Percentiles rank a stretch among this genome's conserved stretches.
Evolutionary conservation across 495 filamentous ascomycete genomes (phyloP).

Genomic region (Xylaria venustula): DNA sequence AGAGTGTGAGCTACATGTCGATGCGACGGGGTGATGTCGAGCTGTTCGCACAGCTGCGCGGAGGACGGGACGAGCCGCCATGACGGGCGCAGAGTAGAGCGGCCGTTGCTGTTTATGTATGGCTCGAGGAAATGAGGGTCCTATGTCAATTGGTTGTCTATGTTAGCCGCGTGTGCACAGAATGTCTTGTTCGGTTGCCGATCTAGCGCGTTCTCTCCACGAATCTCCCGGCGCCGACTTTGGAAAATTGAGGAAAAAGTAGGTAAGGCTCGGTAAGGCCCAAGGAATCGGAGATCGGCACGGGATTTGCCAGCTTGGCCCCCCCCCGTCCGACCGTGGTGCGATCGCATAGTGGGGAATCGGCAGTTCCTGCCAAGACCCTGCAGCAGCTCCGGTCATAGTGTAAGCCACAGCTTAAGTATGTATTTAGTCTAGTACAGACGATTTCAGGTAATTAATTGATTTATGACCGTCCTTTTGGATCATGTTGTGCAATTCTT

Average conservation of each 20-base stretch:
- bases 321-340: background rate
- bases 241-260: background rate
- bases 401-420: background rate
- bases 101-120: background rate
- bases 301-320: background rate
- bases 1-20: background rate
- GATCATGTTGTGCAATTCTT: too few relatives aligned
- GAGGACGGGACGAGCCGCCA: conserved; percentile 23
- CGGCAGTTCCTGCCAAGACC: conserved; percentile 1
- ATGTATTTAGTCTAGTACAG: background rate
- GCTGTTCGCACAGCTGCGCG: conserved; percentile 21
- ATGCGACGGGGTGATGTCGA: conserved; percentile 6
- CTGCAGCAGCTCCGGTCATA: background rate
- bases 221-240: background rate
- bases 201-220: background rate
- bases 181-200: background rate
- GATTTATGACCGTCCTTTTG: too few relatives aligned
- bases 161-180: background rate
- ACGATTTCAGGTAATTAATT: too few relatives aligned
- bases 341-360: background rate
- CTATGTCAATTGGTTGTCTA: background rate
- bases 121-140: background rate
- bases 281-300: conserved; percentile 10
- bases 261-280: too few relatives aligned
- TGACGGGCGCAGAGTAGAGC: conserved; percentile 6